Conservation (phyloP, 768 basidiomycete genomes). For the Saitozyma podzolica region DNA sequence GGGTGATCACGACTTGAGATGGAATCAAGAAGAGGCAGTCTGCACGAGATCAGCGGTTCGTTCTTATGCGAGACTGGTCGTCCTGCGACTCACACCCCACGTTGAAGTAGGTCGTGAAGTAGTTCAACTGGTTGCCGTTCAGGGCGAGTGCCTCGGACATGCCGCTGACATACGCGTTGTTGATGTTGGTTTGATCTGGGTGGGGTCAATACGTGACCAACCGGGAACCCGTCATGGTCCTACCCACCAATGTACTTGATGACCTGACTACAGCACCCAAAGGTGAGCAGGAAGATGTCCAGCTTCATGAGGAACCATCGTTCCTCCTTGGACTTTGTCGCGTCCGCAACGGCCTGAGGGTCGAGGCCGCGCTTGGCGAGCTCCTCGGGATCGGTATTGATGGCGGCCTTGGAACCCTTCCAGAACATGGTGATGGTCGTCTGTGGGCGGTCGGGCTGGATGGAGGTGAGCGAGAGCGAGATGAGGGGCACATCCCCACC, state of each 20-base stretch:
- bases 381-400: too few relatives aligned
- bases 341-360: background rate
- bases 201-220: background rate
- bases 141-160: constrained; percentile 22
- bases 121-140: constrained; percentile 38
- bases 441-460: too few relatives aligned
- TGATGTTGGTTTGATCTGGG: constrained; percentile 9
- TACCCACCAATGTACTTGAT: constrained; percentile 34
- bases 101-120: constrained; percentile 26
- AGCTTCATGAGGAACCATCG: constrained; percentile 24
- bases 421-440: too few relatives aligned
- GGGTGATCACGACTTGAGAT: constrained; percentile 35
- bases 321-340: constrained; percentile 21
- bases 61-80: too few relatives aligned
- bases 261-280: constrained; percentile 17
- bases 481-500: too few relatives aligned
- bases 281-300: constrained; percentile 32
- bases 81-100: constrained; percentile 15
- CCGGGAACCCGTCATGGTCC: background rate
- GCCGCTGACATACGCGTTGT: constrained; percentile 26
- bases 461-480: too few relatives aligned
- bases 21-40: constrained; percentile 2
- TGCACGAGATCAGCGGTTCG: too few relatives aligned
- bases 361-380: too few relatives aligned
- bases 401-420: too few relatives aligned